Conservation (phyloP, 208 protist genomes). For the Leishmania turanica region DNA sequence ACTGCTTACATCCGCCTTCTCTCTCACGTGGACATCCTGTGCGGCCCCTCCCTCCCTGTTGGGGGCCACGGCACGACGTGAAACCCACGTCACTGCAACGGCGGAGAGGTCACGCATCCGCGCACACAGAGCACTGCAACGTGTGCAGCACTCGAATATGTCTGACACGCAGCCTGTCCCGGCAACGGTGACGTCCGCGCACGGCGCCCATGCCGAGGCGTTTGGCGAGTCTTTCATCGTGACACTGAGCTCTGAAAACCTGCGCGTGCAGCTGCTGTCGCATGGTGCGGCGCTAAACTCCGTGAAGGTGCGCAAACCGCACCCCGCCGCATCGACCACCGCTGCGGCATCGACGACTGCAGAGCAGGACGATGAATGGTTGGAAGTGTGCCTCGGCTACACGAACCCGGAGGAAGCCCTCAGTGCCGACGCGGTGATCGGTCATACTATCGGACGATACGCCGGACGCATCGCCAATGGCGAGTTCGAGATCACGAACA, state of each 20-base stretch:
- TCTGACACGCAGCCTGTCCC: conserved; percentile 5
- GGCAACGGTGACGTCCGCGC: conserved; percentile 11
- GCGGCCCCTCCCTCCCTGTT: neutral
- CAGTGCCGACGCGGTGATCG: conserved; percentile 16
- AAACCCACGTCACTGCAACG: neutral
- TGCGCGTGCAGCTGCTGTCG: conserved; percentile 72
- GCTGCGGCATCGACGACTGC: neutral
- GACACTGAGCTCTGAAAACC: conserved; percentile 41
- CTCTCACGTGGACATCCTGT: neutral
- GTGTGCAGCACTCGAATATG: conserved; percentile 2
- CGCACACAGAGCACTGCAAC: neutral
- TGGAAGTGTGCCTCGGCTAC: conserved; percentile 64
- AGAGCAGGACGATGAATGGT: conserved; percentile 32
- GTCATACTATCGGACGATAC: conserved; percentile 54
- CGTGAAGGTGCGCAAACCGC: conserved; percentile 56
- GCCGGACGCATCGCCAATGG: conserved; percentile 71
- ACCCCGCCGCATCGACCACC: neutral
- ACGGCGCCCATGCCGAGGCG: conserved; percentile 39
- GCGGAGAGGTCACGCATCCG: neutral
- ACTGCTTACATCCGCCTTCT: neutral
- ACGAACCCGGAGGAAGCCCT: conserved; percentile 42
- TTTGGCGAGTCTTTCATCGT: conserved; percentile 68
- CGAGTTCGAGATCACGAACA: conserved; percentile 49
- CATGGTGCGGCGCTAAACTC: conserved; percentile 66
- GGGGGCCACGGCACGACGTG: neutral